Base-by-base conservation (phyloP, 1,284 basidiomycete species). In the Leccinum holopus region DNA sequence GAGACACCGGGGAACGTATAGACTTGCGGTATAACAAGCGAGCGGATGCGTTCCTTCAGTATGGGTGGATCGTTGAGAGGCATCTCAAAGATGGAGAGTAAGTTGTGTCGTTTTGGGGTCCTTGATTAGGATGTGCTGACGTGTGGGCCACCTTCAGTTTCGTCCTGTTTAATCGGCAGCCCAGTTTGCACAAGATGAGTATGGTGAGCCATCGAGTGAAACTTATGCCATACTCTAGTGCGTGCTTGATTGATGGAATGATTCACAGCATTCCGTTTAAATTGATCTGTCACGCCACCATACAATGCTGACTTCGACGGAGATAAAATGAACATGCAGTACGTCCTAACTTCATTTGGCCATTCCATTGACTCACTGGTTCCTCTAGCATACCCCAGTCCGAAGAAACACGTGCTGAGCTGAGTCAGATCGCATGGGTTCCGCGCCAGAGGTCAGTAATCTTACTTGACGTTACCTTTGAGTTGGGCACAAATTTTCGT, bases 291-390 rank as follows among this genome's bases (percentile, higher is more conserved):
- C 60, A 94, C 91, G 16, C 91, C 92, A 44, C 93, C 93, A 0
- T 95, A 95, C 79, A 98, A 98, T 71, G 95, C 95, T 75, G 95
- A 98, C 80, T 99, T 99, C 80, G 97, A 99, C 75, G 97, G 97
- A 72, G 97, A 99, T 76, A 97, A 99, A 79, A 99, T 99, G 97
- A 99, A 99, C 80, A 94, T 99, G 91, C 96, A 97, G 93, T 95
- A 84, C 60, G 91, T 87, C 49, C 59, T 10, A 16, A 25, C 41
- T 28, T 61, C 3, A 35, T 59, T 3, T 52, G 33, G 14, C 35
- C 47, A 11, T 53, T 44, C 56, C 37, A 44, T 65, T 63, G 33
- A 67, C 56, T 54, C 25, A 62, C 1, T 11, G 56, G 18, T 65
- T 63, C 63, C 60, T 59, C 32, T 65, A 95, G 93, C 76, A 92